These are phyloP conservation scores for Keithomyces neogunnii DNA, from an alignment of 2,329 filamentous ascomycete genomes.

Conservation along the genomic window DNA sequence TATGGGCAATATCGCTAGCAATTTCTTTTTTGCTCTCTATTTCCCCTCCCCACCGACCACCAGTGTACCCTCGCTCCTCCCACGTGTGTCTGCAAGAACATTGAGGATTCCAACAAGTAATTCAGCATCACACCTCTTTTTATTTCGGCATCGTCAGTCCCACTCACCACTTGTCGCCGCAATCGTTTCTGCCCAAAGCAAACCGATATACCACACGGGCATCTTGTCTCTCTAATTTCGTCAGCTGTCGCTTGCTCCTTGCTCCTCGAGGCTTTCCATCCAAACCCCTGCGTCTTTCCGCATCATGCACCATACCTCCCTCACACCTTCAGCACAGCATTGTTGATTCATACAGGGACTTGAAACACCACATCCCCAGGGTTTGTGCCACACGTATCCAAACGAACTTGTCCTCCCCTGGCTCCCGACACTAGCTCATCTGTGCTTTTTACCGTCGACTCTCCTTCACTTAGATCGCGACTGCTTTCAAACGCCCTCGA, in stretches of 20 bases:
- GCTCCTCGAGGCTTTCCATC: neutral
- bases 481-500: neutral
- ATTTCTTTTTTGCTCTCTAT: neutral
- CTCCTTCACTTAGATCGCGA: neutral
- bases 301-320: constrained; percentile 9
- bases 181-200: neutral
- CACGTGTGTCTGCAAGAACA: neutral
- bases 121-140: neutral
- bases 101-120: neutral
- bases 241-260: neutral
- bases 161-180: neutral
- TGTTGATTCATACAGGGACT: constrained; percentile 9
- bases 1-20: neutral
- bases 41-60: neutral
- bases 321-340: constrained; percentile 9
- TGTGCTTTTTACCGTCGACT: neutral
- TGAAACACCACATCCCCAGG: constrained; percentile 10
- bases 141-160: neutral
- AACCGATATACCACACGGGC: neutral
- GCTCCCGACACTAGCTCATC: neutral
- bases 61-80: neutral
- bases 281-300: constrained; percentile 1
- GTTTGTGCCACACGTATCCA: constrained; percentile 2
- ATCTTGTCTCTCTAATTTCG: neutral
- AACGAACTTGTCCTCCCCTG: neutral